Base-by-base conservation (phyloP, 2,329 filamentous ascomycete genomes). In the Phaeosphaeriaceae sp. region DNA sequence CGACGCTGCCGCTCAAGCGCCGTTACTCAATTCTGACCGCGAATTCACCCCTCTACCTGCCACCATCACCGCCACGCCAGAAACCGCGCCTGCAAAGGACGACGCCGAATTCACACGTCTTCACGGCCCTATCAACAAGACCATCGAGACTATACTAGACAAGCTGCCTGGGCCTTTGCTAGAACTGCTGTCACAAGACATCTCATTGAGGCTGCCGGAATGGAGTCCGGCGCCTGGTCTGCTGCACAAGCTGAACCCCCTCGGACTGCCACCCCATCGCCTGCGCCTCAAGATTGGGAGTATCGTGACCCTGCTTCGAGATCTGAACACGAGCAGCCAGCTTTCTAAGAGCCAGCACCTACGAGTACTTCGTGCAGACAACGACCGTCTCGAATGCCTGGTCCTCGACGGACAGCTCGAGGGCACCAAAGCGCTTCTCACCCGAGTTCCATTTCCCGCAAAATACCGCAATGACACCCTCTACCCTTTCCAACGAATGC, bases 271-370 rank as follows among this genome's bases (percentile, higher is more conserved):
- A 7, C 73, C 70, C 5, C 75, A 77, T 58, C 68, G 75, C 13
- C 59, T 77, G 24, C 70, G 73, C 1, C 27, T 77, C 55, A 77
- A 76, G 55, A 54, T 71, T 20, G 75, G 74, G 7, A 75, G 73
- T 50, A 53, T 67, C n/a, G 69, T 76, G 0, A 58, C 56, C 1
- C 60, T 76, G 7, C 65, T 77, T 1, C 62, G 65, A 44, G 70
- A 75, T 24, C 54, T 74, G 1, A 68, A 71, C 7, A 65, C 60
- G 17, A 73, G 66, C 54, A 75, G 67, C 20, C 69, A 70, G 55
- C 52, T 75, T 36, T 72, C 71, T n/a, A 76, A 66, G 53, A 71
- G 68, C 51, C 73, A 73, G 51, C 72, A 72, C 55, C 55, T 76
- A n/a, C 68, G 65, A 2, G 53, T 77, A 10, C 41, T 77, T 3